phyloP scores from a whole-genome alignment of 2,329 filamentous ascomycete species.

The Ascochyta rabiei region DNA sequence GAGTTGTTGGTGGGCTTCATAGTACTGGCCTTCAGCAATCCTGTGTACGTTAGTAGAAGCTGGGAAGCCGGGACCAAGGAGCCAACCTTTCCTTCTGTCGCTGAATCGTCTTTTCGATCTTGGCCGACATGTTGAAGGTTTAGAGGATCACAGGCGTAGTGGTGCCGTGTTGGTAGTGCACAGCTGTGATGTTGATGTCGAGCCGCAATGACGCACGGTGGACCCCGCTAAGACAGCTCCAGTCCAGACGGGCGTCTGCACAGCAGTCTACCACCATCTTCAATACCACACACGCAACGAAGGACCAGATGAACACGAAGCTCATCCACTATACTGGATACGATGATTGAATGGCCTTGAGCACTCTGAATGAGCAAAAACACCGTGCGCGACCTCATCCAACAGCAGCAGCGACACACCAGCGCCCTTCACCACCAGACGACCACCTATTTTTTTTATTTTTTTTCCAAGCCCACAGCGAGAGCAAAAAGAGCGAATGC shows the following conservation, averaged over 20 bases:
- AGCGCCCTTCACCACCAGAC: not conserved
- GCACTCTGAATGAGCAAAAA: not conserved
- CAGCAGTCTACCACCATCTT: not conserved
- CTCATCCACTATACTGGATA: not conserved
- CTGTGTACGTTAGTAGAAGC: conserved; percentile 50
- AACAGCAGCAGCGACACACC: not conserved
- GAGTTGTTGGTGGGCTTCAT: conserved; percentile 98
- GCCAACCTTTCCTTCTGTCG: conserved; percentile 76
- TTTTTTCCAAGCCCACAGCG: not conserved
- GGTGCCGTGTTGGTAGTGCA: not conserved
- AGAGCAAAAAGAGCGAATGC: conserved; percentile 11
- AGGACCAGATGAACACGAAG: not conserved
- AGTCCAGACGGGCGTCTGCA: not conserved
- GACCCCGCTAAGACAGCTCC: conserved; percentile 9
- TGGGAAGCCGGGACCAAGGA: no score
- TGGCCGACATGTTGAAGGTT: conserved; percentile 45
- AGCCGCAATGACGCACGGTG: conserved; percentile 28
- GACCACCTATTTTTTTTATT: not conserved
- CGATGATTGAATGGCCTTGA: not conserved
- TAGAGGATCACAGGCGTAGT: not conserved
- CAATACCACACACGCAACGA: not conserved
- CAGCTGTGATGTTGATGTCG: not conserved
- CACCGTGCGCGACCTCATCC: not conserved
- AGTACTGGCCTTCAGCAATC: conserved; percentile 90
- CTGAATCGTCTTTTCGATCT: conserved; percentile 74